phyloP scores from a whole-genome alignment of 306 rosid genomes.

The Oxytropis ochrocephala region DNA sequence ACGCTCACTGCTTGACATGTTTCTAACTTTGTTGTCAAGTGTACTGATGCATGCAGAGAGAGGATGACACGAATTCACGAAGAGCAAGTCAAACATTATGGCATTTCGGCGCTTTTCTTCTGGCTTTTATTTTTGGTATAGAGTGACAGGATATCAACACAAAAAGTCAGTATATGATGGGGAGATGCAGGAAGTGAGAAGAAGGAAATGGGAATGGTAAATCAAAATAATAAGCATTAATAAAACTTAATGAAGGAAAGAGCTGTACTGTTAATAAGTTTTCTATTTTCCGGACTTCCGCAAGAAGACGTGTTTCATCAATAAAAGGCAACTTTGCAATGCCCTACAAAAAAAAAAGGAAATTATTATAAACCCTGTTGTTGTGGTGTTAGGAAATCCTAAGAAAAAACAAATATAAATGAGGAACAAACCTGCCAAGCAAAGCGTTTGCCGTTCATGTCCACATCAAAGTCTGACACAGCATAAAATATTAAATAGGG shows the following conservation, averaged over 20 bases:
- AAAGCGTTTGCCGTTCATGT: slow-evolving; percentile 97
- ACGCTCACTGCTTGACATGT: slow-evolving; percentile 62
- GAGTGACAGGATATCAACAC: not conserved
- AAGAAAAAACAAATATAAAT: not conserved
- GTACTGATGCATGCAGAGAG: slow-evolving; percentile 94
- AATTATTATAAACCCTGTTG: not conserved
- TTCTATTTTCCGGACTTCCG: slow-evolving; percentile 71
- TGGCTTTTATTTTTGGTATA: slow-evolving; percentile 33
- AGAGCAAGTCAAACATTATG: slow-evolving; percentile 78
- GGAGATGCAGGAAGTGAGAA: not conserved
- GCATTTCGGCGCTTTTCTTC: slow-evolving; percentile 77
- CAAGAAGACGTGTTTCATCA: slow-evolving; percentile 87
- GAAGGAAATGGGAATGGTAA: not conserved
- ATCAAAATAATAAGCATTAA: not conserved
- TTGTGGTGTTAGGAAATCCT: not conserved
- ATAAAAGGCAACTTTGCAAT: slow-evolving; percentile 95
- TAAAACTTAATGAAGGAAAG: not conserved
- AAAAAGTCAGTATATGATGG: not conserved
- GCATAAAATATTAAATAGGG: slow-evolving; percentile 16
- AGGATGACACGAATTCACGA: slow-evolving; percentile 87
- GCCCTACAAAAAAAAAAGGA: slow-evolving; percentile 49
- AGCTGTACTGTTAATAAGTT: slow-evolving; percentile 60
- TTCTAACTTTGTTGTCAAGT: slow-evolving; percentile 75
- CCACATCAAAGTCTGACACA: slow-evolving; percentile 92
- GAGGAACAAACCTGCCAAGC: slow-evolving; percentile 82